A percentile compares a stretch with the other conserved stretches of the same genome.
phyloP scores from a whole-genome alignment of 1,284 basidiomycete genomes.

The Puccinia horiana region DNA sequence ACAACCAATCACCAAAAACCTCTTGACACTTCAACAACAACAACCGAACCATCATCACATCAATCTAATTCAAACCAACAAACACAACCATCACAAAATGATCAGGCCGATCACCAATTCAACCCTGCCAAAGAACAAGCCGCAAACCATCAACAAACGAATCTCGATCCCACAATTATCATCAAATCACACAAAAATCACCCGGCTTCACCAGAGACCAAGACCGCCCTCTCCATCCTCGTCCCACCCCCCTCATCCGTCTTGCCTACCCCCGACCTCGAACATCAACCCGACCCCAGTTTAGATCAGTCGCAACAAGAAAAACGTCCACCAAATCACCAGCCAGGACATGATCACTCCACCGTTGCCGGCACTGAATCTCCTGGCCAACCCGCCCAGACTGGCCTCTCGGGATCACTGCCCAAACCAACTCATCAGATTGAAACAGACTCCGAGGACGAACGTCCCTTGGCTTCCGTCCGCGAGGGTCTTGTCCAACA shows the following conservation, averaged over 20 bases:
- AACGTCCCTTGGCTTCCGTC: slow-evolving; percentile 43
- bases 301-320: not conserved
- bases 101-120: not conserved
- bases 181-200: not conserved
- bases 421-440: not conserved
- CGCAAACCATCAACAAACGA: not conserved
- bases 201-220: not conserved
- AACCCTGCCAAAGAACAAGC: not conserved
- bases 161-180: not conserved
- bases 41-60: slow-evolving; percentile 6
- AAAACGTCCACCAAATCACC: not conserved
- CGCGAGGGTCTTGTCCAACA: slow-evolving; percentile 45
- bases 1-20: not conserved
- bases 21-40: not conserved
- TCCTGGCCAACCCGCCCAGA: slow-evolving; percentile 4
- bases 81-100: not conserved
- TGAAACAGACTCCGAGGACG: slow-evolving; percentile 45
- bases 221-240: not conserved
- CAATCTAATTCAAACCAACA: not conserved
- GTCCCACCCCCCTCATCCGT: not conserved
- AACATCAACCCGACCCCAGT: not conserved
- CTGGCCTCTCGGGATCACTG: not conserved
- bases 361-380: not conserved
- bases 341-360: not conserved
- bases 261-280: not conserved